phyloP scores from a whole-genome alignment of 768 basidiomycete species.

The Tubosaeta sp. region DNA sequence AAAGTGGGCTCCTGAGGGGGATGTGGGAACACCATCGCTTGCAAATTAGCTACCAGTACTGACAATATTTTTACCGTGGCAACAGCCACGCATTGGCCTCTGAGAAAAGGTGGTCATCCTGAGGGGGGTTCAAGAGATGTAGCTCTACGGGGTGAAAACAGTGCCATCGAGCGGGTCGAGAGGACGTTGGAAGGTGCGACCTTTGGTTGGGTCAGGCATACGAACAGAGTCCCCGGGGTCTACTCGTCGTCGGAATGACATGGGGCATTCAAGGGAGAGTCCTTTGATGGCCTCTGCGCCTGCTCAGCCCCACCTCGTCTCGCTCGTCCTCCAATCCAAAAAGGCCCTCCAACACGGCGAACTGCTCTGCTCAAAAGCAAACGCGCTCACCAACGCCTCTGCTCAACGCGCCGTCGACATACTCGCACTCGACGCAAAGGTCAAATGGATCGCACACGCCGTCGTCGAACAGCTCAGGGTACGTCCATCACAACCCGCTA shows the following conservation, averaged over 20 bases:
- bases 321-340: conserved; percentile 77
- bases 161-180: background rate
- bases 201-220: too few species aligned
- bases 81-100: too few species aligned
- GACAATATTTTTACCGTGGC: too few species aligned
- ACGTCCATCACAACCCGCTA: conserved; percentile 1
- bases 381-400: conserved; percentile 58
- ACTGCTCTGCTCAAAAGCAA: conserved; percentile 67
- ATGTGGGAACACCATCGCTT: too few species aligned
- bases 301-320: conserved; percentile 58
- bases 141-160: too few species aligned
- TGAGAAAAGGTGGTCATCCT: too few species aligned
- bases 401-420: conserved; percentile 66
- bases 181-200: too few species aligned
- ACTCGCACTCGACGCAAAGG: conserved; percentile 74
- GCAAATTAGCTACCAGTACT: too few species aligned
- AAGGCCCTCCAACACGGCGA: conserved; percentile 78
- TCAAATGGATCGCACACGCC: conserved; percentile 71
- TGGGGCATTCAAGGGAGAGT: background rate
- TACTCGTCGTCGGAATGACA: too few species aligned
- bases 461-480: conserved; percentile 77
- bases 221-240: too few species aligned
- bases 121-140: too few species aligned
- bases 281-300: conserved; percentile 20
- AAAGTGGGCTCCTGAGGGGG: too few species aligned